Base-by-base conservation (phyloP, 306 rosid species). In the Vigna trinervia region DNA sequence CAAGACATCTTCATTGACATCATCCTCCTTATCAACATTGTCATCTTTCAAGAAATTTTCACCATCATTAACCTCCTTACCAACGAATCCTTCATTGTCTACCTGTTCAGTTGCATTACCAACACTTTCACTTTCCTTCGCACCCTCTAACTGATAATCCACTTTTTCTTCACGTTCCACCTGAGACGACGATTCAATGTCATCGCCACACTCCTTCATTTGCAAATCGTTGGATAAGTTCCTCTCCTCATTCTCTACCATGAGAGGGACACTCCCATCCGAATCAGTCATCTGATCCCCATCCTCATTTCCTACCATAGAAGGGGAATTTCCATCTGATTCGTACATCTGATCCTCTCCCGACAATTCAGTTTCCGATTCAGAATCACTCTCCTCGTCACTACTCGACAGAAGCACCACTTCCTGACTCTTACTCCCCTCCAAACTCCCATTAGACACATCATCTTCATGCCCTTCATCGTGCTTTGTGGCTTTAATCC, bases 401-500 rank as follows among this genome's bases (percentile, higher is more conserved):
- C 52, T 62, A 53, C 73, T 62, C 71, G 66, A 73, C 0, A 9
- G 57, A 72, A 69, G 71, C 77, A 66, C 87, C 77, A 43, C 56
- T 76, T 78, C 88, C 71, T 87, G 87, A 69, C 54, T 69, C 82
- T 81, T 85, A 60, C 52, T 70, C 86, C 65, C 85, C 22, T 69
- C 85, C 48, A 76, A 76, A 56, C 34, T 67, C 56, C 60, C 80
- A 61, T 28, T 71, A 47, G 59, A 66, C 12, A 68, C 41, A 68
- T 57, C 56, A 77, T 75, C 84, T 20, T 76, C 78, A 54, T 74
- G 75, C 14, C 69, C 88, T 47, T 60, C 75, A 34, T 77, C 85
- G 79, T 76, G 68, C 52, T 78, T 87, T 3, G 78, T 85, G 6
- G 86, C 91, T 73, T 88, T 83, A 52, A 81, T 78, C 78, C 92